Base-by-base conservation (phyloP, 2,329 filamentous ascomycete species). In the Nothopassalora personata region DNA sequence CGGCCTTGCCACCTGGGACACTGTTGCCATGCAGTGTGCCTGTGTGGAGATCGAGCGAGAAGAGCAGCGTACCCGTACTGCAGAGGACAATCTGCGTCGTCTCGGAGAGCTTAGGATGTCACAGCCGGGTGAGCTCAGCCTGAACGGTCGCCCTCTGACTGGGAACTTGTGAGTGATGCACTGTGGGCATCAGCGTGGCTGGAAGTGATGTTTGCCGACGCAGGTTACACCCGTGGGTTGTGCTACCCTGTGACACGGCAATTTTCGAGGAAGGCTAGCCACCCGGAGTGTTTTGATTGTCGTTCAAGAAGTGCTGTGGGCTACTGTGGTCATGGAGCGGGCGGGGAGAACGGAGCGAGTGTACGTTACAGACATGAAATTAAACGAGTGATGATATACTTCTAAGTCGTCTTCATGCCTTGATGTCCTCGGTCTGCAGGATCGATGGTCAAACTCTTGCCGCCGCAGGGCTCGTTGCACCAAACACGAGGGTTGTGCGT, bases 251-350 rank as follows among this genome's bases (percentile, higher is more conserved):
- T 54, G 52, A 54, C 19, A 54, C 34, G 18, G 19, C 34, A 23
- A 45, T n/a, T n/a, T 19, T 54, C 19, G 52, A 43, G 18, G 34
- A 15, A 4, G 5, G 7, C 52, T 28, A n/a, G 52, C 52, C 36
- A 54, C 15, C 15, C 52, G 13, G 51, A 43, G 36, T 31, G n/a
- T 33, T 34, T 30, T 33, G 7, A n/a, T 53, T 53, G 30, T 34
- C 50, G 39, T 39, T 36, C 19, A 19, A 30, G 30, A n/a, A 39
- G 50, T 36, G 70, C 68, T 31, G 75, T 70, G 36, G 2, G 74
- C 73, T 57, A 74, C 71, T 30, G 75, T 75, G 54, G 74, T 75
- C 68, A 76, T 73, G 57, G 70, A 71, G 34, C 64, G 74, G 50
- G 68, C 65, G 13, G 66, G 66, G 18, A 67, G 64, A 13, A 67